Conservation (phyloP, 164 flowering plant species). For the Aristolochia contorta region DNA sequence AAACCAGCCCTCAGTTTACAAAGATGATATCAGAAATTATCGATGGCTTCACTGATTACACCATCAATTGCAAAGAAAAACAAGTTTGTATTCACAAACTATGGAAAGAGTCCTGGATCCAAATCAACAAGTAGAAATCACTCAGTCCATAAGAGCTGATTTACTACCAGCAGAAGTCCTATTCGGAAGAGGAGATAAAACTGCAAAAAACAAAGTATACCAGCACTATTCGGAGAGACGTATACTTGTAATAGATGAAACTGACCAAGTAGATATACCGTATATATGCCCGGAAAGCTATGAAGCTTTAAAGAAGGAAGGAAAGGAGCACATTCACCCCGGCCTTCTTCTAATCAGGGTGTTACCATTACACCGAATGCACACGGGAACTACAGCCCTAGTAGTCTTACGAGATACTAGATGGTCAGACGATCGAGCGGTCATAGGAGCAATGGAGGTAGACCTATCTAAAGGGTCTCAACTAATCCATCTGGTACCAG, state of each 20-base stretch:
- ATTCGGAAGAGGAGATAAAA: no score
- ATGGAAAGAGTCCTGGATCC: neutral
- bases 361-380: slow-evolving; percentile 1
- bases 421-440: slow-evolving; percentile 1
- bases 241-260: no score
- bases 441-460: slow-evolving; percentile 2
- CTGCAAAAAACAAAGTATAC: no score
- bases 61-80: no score
- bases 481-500: neutral
- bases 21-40: no score
- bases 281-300: no score
- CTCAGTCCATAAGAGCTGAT: neutral
- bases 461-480: neutral
- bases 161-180: neutral
- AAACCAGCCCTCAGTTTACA: no score
- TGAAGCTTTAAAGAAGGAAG: no score
- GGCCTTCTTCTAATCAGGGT: neutral
- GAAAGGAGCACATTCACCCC: neutral
- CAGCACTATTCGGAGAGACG: no score
- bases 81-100: neutral
- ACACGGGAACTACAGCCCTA: neutral
- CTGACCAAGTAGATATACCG: no score
- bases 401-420: neutral
- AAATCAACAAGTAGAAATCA: neutral
- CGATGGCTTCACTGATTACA: no score